Conservation (phyloP, 2,329 filamentous ascomycete genomes). For the Parascedosporium putredinis region DNA sequence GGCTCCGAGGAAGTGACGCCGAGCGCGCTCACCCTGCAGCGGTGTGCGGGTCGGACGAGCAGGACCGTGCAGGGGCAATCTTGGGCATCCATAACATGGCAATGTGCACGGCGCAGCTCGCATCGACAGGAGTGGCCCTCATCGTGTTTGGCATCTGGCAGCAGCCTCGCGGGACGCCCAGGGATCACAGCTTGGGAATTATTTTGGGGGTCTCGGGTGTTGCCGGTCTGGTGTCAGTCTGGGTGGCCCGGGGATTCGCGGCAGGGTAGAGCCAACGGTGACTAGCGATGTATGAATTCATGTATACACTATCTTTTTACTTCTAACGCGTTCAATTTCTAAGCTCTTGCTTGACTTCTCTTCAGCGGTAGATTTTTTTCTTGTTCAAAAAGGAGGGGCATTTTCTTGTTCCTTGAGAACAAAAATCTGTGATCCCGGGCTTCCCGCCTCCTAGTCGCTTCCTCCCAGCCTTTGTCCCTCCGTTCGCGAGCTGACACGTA, state of each 20-base stretch:
- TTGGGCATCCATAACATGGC: slow-evolving; percentile 94
- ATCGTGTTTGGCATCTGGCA: slow-evolving; percentile 77
- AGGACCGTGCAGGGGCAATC: slow-evolving; percentile 78
- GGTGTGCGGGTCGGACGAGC: too few species aligned
- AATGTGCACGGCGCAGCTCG: slow-evolving; percentile 81
- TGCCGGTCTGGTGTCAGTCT: slow-evolving; percentile 67
- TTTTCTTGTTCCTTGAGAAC: too few species aligned
- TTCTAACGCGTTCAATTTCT: too few species aligned
- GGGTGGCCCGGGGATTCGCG: slow-evolving; percentile 55
- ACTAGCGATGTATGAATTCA: not conserved
- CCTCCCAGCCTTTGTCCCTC: too few species aligned
- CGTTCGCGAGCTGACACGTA: too few species aligned
- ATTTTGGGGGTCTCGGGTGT: slow-evolving; percentile 76
- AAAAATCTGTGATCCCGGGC: too few species aligned
- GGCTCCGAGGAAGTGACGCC: too few species aligned
- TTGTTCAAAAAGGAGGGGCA: too few species aligned
- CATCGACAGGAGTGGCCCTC: slow-evolving; percentile 77
- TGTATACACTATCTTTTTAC: not conserved
- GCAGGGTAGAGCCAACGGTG: not conserved
- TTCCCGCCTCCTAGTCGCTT: too few species aligned
- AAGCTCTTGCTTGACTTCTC: too few species aligned
- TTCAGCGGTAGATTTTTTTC: too few species aligned
- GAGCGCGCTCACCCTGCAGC: too few species aligned
- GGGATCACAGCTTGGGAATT: slow-evolving; percentile 79
- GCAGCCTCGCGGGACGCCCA: slow-evolving; percentile 74